These are phyloP conservation scores for Cinchona pubescens DNA, from an alignment of 257 asterid genomes.

Conservation along the genomic window DNA sequence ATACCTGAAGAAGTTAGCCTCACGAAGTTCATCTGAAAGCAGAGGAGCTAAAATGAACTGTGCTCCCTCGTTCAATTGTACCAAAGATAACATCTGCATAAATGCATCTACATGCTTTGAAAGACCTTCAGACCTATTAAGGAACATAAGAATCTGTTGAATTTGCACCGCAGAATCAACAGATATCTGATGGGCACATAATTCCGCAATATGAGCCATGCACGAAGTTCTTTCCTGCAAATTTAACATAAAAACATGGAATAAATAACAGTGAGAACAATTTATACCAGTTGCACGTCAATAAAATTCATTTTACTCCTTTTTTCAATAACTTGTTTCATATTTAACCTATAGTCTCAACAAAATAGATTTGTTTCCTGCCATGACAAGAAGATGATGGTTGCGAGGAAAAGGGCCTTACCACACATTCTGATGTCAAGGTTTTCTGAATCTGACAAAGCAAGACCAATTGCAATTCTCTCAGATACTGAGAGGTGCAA, in stretches of 20 bases:
- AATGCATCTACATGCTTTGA: constrained; percentile 76
- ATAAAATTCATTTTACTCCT: not conserved
- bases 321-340: not conserved
- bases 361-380: not conserved
- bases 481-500: constrained; percentile 59
- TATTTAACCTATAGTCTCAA: not conserved
- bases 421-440: constrained; percentile 70
- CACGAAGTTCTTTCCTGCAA: constrained; percentile 90
- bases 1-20: constrained; percentile 70
- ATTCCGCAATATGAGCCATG: constrained; percentile 70
- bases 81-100: constrained; percentile 78
- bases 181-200: constrained; percentile 49
- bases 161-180: constrained; percentile 61
- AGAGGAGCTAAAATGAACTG: constrained; percentile 69
- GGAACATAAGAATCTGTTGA: constrained; percentile 68
- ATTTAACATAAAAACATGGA: not conserved
- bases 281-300: not conserved
- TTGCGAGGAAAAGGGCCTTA: constrained; percentile 35
- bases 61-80: constrained; percentile 61
- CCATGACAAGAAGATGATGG: not conserved
- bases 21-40: constrained; percentile 59
- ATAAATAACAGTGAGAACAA: not conserved
- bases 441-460: constrained; percentile 73
- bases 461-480: constrained; percentile 83
- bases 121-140: constrained; percentile 80